phyloP scores from a whole-genome alignment of 2,329 filamentous ascomycete species.

The Pestalotiopsis sp. region DNA sequence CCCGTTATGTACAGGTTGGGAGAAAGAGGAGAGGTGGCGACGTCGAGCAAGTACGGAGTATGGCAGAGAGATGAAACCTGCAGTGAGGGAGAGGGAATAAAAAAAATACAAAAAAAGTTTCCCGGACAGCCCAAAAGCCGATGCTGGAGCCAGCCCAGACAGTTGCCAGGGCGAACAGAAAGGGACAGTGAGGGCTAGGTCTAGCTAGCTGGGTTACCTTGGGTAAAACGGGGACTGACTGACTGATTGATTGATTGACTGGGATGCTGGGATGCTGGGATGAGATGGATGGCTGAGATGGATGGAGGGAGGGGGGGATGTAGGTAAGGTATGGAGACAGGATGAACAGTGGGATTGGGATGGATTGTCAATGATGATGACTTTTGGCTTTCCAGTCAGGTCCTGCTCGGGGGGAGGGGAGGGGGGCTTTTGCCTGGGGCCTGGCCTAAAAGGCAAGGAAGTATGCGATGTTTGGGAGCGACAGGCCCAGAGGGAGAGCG shows the following conservation, averaged over 20 bases:
- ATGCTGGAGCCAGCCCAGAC: not conserved
- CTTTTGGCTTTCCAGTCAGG: slow-evolving; percentile 1
- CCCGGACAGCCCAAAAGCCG: not conserved
- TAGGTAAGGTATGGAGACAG: slow-evolving; percentile 5
- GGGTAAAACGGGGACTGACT: not conserved
- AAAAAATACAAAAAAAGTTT: not conserved
- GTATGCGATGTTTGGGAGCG: too few species aligned
- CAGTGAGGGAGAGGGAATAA: not conserved
- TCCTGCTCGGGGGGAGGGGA: not conserved
- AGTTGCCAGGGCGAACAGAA: not conserved
- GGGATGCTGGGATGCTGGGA: not conserved
- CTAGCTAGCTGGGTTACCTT: not conserved
- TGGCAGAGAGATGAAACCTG: not conserved
- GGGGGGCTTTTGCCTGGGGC: too few species aligned
- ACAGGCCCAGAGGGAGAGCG: too few species aligned
- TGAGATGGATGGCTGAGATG: not conserved
- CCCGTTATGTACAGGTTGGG: not conserved
- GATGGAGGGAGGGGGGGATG: not conserved
- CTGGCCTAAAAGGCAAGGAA: too few species aligned
- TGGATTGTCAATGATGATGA: slow-evolving; percentile 14
- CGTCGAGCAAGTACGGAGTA: not conserved
- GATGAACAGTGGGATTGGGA: not conserved
- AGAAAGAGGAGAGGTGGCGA: not conserved
- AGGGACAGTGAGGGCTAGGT: not conserved
- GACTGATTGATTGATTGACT: too few species aligned